phyloP scores from a whole-genome alignment of 805 yeast species.

The Candida montana region DNA sequence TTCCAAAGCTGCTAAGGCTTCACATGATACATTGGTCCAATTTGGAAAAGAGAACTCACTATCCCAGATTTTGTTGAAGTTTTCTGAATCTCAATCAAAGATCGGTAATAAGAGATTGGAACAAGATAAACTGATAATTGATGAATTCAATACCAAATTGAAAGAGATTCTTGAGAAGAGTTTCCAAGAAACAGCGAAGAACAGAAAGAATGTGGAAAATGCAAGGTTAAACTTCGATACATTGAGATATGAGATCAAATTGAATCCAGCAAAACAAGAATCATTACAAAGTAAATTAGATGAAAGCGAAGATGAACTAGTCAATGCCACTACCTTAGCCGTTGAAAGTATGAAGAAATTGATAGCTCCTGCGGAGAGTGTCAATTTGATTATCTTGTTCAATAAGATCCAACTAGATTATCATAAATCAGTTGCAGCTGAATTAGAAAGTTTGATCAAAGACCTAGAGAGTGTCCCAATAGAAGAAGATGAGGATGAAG shows the following conservation, averaged over 20 bases:
- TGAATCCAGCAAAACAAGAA: constrained; percentile 20
- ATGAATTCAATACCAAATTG: constrained; percentile 54
- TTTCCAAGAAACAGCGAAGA: constrained; percentile 53
- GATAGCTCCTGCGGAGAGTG: constrained; percentile 60
- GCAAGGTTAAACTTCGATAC: constrained; percentile 69
- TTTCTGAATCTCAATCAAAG: constrained; percentile 51
- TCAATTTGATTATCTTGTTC: constrained; percentile 60
- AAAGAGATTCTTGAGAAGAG: constrained; percentile 47
- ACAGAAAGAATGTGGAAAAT: constrained; percentile 63
- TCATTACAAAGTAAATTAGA: constrained; percentile 31
- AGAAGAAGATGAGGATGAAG: constrained; percentile 39
- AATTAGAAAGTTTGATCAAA: constrained; percentile 41
- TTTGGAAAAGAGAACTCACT: constrained; percentile 25
- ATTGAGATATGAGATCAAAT: constrained; percentile 51
- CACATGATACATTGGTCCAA: constrained; percentile 39
- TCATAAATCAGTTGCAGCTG: constrained; percentile 46
- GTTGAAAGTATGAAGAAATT: constrained; percentile 74
- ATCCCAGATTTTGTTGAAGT: constrained; percentile 32
- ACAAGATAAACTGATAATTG: constrained; percentile 60
- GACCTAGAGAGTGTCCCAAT: constrained; percentile 38
- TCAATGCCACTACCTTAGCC: constrained; percentile 70
- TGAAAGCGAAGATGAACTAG: constrained; percentile 65
- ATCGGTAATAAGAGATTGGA: constrained; percentile 65
- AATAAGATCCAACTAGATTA: constrained; percentile 66
- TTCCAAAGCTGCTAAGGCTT: constrained; percentile 47